These are phyloP conservation scores for Citropsis articulata DNA, from an alignment of 345 rosid genomes.

Conservation along the genomic window DNA sequence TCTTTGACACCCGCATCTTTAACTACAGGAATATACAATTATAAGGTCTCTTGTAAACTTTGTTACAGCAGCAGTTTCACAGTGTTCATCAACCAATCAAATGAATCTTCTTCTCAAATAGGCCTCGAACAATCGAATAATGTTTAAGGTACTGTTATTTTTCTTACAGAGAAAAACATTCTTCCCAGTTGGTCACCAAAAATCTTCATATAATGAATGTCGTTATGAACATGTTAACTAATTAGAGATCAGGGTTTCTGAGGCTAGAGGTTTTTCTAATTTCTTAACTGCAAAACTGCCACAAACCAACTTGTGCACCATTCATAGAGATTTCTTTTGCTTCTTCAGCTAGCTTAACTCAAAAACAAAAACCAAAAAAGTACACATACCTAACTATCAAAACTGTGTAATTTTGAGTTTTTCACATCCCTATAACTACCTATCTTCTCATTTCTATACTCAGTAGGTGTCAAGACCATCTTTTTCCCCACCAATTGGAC, in stretches of 20 bases:
- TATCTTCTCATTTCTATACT: not conserved
- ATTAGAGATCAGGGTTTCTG: slow-evolving; percentile 8
- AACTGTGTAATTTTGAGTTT: not conserved
- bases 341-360: slow-evolving; percentile 6
- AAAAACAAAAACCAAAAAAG: slow-evolving; percentile 4
- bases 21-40: not conserved
- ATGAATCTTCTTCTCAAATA: not conserved
- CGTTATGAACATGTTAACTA: slow-evolving; percentile 9
- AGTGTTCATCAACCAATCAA: not conserved
- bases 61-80: not conserved
- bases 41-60: not conserved
- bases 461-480: slow-evolving; percentile 1
- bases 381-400: slow-evolving; percentile 25
- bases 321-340: slow-evolving; percentile 23
- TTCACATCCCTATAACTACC: slow-evolving; percentile 3
- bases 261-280: slow-evolving; percentile 23
- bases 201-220: not conserved
- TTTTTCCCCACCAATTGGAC: not conserved
- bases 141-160: not conserved
- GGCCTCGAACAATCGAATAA: not conserved
- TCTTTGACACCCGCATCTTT: not conserved
- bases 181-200: not conserved
- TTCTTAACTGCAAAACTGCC: slow-evolving; percentile 36
- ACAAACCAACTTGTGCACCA: slow-evolving; percentile 28
- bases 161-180: not conserved